A percentile compares a stretch with the other conserved stretches of the same genome.
Evolutionary conservation across 2,329 filamentous ascomycete genomes (phyloP).

Genomic region (Trichoderma lentiforme): DNA sequence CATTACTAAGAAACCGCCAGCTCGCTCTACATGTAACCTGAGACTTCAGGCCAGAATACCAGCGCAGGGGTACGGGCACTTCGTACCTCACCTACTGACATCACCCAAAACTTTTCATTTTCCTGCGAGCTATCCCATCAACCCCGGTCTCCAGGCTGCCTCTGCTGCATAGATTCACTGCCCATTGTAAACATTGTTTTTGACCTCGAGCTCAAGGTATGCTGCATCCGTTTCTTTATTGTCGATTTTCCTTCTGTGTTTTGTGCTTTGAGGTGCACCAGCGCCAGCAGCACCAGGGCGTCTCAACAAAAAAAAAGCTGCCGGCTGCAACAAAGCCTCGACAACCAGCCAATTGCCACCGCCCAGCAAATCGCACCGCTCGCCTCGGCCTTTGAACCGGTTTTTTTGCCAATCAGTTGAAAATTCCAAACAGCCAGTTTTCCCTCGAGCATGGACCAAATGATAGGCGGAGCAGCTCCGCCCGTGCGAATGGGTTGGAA

Average conservation of each 20-base stretch:
- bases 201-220: neutral
- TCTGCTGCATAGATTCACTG: slow-evolving; percentile 1
- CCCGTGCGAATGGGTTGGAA: slow-evolving; percentile 3
- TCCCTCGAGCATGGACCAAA: neutral
- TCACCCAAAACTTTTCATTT: slow-evolving; percentile 22
- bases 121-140: slow-evolving; percentile 9
- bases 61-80: neutral
- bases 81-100: slow-evolving; percentile 2
- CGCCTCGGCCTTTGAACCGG: neutral
- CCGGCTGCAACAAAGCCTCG: neutral
- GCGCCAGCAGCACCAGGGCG: neutral
- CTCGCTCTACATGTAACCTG: slow-evolving; percentile 25
- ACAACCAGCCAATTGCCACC: neutral
- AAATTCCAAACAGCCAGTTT: slow-evolving; percentile 12
- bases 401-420: slow-evolving; percentile 4
- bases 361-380: neutral
- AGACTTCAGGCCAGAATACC: slow-evolving; percentile 34
- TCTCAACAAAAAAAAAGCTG: neutral
- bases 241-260: neutral
- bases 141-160: neutral
- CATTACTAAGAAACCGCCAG: neutral
- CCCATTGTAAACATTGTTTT: neutral
- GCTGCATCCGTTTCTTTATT: neutral
- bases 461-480: slow-evolving; percentile 18
- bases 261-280: neutral